Evolutionary conservation across 257 asterid species (phyloP).

Genomic region (Solanum verrucosum): DNA sequence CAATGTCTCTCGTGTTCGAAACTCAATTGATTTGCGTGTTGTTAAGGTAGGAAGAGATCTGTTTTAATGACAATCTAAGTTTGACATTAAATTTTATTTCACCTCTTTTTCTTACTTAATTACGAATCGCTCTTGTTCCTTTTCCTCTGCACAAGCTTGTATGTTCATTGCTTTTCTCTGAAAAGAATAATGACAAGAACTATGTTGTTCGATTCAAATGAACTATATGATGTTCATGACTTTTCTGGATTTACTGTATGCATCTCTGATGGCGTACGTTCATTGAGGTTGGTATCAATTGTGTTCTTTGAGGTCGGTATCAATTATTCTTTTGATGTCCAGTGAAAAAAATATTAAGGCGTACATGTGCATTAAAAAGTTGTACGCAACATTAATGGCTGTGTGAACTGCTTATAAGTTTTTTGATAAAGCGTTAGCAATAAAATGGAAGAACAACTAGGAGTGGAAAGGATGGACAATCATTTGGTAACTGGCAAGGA

Average conservation of each 20-base stretch:
- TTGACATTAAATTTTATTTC: not conserved
- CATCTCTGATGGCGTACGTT: not conserved
- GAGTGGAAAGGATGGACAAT: not conserved
- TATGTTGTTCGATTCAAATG: not conserved
- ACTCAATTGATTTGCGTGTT: not conserved
- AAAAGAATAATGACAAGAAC: not conserved
- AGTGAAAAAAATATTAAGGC: not conserved
- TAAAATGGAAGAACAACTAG: not conserved
- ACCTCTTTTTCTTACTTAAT: not conserved
- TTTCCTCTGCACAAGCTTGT: not conserved
- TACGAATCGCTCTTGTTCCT: not conserved
- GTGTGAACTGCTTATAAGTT: not conserved
- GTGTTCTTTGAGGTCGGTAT: not conserved
- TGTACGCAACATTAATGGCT: not conserved
- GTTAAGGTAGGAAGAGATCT: not conserved
- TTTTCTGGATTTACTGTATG: not conserved
- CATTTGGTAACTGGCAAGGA: not conserved
- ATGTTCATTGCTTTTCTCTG: not conserved
- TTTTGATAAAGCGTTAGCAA: not conserved
- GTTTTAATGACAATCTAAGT: not conserved
- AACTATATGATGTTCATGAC: not conserved
- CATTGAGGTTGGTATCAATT: not conserved
- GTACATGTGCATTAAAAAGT: not conserved
- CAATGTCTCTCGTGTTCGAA: not conserved
- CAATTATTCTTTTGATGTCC: not conserved